Percentiles rank a stretch among this genome's conserved stretches.
phyloP scores from a whole-genome alignment of 2,329 filamentous ascomycete species.

The Colletotrichum melonis region DNA sequence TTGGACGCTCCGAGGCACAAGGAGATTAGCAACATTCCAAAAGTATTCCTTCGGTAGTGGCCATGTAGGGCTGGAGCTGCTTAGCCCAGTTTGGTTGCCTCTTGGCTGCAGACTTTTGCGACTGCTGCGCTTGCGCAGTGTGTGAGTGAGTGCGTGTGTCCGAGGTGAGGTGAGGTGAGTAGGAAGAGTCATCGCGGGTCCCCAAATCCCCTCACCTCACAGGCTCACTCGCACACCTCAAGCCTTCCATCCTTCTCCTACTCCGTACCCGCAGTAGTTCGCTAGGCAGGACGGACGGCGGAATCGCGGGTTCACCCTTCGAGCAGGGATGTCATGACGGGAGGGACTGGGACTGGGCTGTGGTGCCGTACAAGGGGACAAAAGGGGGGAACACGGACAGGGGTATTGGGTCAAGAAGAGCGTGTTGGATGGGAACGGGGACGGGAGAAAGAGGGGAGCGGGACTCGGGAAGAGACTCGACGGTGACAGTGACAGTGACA shows the following conservation, averaged over 20 bases:
- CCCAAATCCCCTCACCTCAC: background rate
- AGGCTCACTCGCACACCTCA: too few relatives aligned
- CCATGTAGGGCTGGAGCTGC: conserved; percentile 28
- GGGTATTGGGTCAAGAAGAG: conserved; percentile 4
- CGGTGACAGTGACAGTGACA: too few relatives aligned
- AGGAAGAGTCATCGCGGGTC: conserved; percentile 19
- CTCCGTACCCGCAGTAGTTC: conserved; percentile 4
- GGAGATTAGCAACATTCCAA: conserved; percentile 32
- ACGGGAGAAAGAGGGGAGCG: background rate
- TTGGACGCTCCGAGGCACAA: conserved; percentile 5
- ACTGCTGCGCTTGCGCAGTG: background rate
- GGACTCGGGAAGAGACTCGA: background rate
- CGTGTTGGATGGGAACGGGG: background rate
- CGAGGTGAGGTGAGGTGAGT: background rate
- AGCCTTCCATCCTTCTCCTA: too few relatives aligned
- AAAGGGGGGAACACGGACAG: background rate
- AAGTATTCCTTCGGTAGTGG: conserved; percentile 29
- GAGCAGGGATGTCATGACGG: background rate
- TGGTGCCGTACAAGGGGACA: background rate
- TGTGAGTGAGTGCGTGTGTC: background rate
- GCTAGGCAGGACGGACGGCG: conserved; percentile 16
- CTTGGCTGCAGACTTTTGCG: conserved; percentile 9
- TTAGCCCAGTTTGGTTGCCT: background rate
- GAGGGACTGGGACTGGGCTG: background rate
- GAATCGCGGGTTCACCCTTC: conserved; percentile 7